Base-by-base conservation (phyloP, 345 rosid genomes). In the Moricandia moricandioides region DNA sequence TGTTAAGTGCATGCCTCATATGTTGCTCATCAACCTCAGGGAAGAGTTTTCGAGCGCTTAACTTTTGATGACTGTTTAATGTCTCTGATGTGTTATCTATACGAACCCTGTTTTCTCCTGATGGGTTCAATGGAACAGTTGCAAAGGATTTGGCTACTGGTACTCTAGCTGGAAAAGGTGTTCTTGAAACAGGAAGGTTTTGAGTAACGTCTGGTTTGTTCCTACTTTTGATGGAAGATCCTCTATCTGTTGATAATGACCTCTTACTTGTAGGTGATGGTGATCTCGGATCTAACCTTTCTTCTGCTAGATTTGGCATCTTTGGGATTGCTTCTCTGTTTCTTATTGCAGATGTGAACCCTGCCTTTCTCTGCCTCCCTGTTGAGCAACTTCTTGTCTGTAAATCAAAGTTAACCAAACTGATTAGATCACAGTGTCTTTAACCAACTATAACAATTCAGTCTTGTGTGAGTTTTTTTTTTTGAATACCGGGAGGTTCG, bases 121-220 rank as follows among this genome's bases (percentile, higher is more conserved):
- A 80, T 74, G 88, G 76, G 64, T 60, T 70, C 14, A 45, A 55
- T 30, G 87, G 81, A 24, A 77, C 67, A 45, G 87, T 58, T 56
- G 87, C 61, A 67, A 88, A 73, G 57, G 92, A 84, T 84, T 83
- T 91, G 72, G 78, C 86, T 76, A 78, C 86, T 3, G 86, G 84
- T 43, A 90, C 91, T 86, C 95, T 86, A 56, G 91, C 98, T 3
- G 98, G 97, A 75, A 91, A 91, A 10, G 93, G 97, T 49, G 83
- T 78, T 86, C 82, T 86, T 52, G 84, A 78, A 65, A 87, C 56
- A 1, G 86, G 82, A 45, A 83, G 92, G 64, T 76, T 86, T 51
- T 89, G 96, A 47, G 77, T 62, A 16, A 80, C 45, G 0, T 93
- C 98, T 2, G 84, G 73, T 67, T 84, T 93, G 64, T 68, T 71